phyloP scores from a whole-genome alignment of 202 grass and related monocot genomes.

The Elaeis oleifera region DNA sequence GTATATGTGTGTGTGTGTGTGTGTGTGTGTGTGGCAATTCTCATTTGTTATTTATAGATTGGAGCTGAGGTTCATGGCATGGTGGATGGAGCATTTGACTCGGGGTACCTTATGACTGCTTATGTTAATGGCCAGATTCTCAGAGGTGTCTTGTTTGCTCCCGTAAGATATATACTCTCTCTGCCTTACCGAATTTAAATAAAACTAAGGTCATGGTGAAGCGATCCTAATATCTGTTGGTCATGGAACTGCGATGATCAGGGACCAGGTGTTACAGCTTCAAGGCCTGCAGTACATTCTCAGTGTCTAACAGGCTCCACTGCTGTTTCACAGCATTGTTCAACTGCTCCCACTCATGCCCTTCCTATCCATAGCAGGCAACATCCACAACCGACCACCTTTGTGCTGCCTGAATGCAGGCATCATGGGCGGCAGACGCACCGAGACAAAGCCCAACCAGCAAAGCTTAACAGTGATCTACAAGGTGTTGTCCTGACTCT shows the following conservation, averaged over 20 bases:
- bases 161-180: slow-evolving; percentile 39
- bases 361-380: slow-evolving; percentile 46
- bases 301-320: slow-evolving; percentile 45
- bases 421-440: slow-evolving; percentile 40
- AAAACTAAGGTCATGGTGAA: too few species aligned
- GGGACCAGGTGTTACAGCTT: slow-evolving; percentile 52
- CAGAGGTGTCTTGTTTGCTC: slow-evolving; percentile 82
- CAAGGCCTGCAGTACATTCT: slow-evolving; percentile 45
- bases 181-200: too few species aligned
- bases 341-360: slow-evolving; percentile 29
- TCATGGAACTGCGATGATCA: slow-evolving; percentile 10
- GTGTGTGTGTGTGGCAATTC: too few species aligned
- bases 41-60: slow-evolving; percentile 31
- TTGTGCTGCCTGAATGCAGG: slow-evolving; percentile 41
- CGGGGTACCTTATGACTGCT: slow-evolving; percentile 84
- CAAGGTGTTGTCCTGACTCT: slow-evolving; percentile 86
- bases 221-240: too few species aligned
- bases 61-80: slow-evolving; percentile 72
- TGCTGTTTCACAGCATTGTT: slow-evolving; percentile 54
- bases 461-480: slow-evolving; percentile 53
- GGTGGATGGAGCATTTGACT: slow-evolving; percentile 85
- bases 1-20: too few species aligned
- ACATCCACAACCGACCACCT: slow-evolving; percentile 35
- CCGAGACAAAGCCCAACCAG: slow-evolving; percentile 45
- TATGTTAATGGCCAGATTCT: slow-evolving; percentile 78